These are phyloP conservation scores for Cystobasidium pallidum DNA, from an alignment of 1,284 basidiomycete species.

Conservation along the genomic window DNA sequence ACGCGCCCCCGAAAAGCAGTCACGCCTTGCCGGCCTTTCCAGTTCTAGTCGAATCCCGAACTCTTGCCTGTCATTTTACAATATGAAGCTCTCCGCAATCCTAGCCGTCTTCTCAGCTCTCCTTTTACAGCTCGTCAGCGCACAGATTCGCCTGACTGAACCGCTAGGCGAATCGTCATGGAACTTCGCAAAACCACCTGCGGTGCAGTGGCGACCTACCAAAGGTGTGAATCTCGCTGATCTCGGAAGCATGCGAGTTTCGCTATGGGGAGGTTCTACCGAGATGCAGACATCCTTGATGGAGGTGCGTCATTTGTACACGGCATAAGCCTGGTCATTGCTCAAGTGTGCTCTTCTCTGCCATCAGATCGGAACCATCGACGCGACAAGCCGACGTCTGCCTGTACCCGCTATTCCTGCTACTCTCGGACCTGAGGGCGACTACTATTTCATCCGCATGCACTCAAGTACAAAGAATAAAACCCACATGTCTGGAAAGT, in stretches of 20 bases:
- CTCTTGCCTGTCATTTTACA: background rate
- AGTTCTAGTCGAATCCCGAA: background rate
- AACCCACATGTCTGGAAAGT: constrained; percentile 34
- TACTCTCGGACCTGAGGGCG: constrained; percentile 10
- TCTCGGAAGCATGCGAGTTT: constrained; percentile 19
- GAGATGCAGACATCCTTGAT: constrained; percentile 2
- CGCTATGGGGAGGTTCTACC: constrained; percentile 35
- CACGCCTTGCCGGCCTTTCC: constrained; percentile 13
- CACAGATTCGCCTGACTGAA: constrained; percentile 24
- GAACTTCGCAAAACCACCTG: constrained; percentile 26
- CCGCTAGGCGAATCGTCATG: constrained; percentile 25
- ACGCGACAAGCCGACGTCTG: constrained; percentile 18
- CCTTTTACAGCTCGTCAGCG: constrained; percentile 16
- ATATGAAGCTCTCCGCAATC: constrained; percentile 19
- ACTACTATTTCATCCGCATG: constrained; percentile 33
- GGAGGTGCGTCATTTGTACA: constrained; percentile 2
- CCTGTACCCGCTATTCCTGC: constrained; percentile 16
- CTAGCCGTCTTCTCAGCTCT: constrained; percentile 20
- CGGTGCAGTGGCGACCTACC: constrained; percentile 33
- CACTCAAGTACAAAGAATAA: constrained; percentile 23
- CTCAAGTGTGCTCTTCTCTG: background rate
- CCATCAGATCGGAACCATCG: constrained; percentile 37
- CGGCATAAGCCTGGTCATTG: no score
- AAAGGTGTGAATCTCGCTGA: constrained; percentile 9
- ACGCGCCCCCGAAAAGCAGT: background rate